phyloP scores from a whole-genome alignment of 192 early-diverging fungal species.

The Powellomyces hirtus region DNA sequence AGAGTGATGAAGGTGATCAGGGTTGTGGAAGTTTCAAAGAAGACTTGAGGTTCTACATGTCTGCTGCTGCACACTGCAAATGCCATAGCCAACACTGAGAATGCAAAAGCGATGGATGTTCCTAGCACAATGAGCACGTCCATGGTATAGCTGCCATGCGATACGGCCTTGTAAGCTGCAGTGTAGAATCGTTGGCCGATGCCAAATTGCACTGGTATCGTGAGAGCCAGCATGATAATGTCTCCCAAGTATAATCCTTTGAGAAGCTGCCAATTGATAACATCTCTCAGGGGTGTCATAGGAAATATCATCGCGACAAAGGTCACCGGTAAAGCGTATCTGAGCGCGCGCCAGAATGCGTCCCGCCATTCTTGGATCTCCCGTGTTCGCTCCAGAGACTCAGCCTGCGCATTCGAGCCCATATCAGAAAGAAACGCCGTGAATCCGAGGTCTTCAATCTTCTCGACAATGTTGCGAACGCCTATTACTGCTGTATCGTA shows the following conservation, averaged over 20 bases:
- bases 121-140: conserved; percentile 88
- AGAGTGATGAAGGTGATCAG: conserved; percentile 91
- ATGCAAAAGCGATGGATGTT: conserved; percentile 81
- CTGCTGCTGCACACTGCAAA: conserved; percentile 32
- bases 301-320: conserved; percentile 76
- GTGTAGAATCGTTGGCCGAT: conserved; percentile 78
- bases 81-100: conserved; percentile 77
- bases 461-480: conserved; percentile 74
- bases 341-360: conserved; percentile 62
- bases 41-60: conserved; percentile 65
- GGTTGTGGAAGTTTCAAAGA: conserved; percentile 92
- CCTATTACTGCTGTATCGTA: conserved; percentile 64
- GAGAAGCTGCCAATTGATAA: conserved; percentile 40
- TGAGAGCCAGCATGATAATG: conserved; percentile 67
- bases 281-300: conserved; percentile 27
- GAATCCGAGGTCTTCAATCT: conserved; percentile 80
- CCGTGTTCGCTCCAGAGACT: conserved; percentile 79
- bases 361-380: conserved; percentile 82
- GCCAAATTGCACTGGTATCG: conserved; percentile 92
- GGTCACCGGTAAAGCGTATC: conserved; percentile 81
- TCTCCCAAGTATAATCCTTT: conserved; percentile 68
- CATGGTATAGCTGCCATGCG: conserved; percentile 89
- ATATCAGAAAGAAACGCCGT: conserved; percentile 67
- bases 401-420: conserved; percentile 73
- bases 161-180: conserved; percentile 74